Percentiles rank a stretch among this genome's conserved stretches.
Conservation (phyloP, 2,329 filamentous ascomycete species). For the Alternaria arbusti region DNA sequence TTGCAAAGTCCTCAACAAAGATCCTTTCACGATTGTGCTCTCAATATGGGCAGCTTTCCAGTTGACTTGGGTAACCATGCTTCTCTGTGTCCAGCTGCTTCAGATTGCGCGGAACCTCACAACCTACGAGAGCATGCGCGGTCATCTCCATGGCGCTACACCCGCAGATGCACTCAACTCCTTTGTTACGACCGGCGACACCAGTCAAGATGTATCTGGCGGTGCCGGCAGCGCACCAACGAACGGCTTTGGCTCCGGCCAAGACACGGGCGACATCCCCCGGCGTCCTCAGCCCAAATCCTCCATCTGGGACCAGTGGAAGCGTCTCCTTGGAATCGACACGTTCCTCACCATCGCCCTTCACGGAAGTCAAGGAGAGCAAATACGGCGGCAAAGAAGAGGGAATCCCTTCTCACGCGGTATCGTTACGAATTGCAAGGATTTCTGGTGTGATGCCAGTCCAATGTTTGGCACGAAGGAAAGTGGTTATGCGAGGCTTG, state of each 20-base stretch:
- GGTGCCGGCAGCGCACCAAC: conserved; percentile 32
- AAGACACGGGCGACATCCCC: conserved; percentile 54
- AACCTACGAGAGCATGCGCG: conserved; percentile 95
- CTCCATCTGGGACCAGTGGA: conserved; percentile 79
- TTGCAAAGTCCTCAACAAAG: conserved; percentile 78
- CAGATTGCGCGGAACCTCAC: conserved; percentile 93
- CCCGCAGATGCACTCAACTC: conserved; percentile 68
- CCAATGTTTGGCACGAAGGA: conserved; percentile 78
- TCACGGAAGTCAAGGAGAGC: conserved; percentile 66
- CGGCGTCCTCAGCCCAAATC: conserved; percentile 59
- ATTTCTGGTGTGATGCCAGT: conserved; percentile 94
- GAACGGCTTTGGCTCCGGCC: conserved; percentile 68
- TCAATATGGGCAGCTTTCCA: conserved; percentile 82
- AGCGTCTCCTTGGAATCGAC: conserved; percentile 84
- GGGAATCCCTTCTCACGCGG: conserved; percentile 87
- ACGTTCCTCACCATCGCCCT: conserved; percentile 91
- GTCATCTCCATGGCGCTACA: conserved; percentile 67
- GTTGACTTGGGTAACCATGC: conserved; percentile 96
- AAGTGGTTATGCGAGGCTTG: conserved; percentile 76
- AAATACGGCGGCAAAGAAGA: conserved; percentile 50
- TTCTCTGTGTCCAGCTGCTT: conserved; percentile 89
- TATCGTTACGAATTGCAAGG: conserved; percentile 85
- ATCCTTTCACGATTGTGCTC: conserved; percentile 83
- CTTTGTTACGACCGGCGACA: conserved; percentile 75
- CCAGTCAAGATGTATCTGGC: conserved; percentile 61